These are phyloP conservation scores for Coriaria nepalensis DNA, from an alignment of 306 rosid genomes.

Conservation along the genomic window DNA sequence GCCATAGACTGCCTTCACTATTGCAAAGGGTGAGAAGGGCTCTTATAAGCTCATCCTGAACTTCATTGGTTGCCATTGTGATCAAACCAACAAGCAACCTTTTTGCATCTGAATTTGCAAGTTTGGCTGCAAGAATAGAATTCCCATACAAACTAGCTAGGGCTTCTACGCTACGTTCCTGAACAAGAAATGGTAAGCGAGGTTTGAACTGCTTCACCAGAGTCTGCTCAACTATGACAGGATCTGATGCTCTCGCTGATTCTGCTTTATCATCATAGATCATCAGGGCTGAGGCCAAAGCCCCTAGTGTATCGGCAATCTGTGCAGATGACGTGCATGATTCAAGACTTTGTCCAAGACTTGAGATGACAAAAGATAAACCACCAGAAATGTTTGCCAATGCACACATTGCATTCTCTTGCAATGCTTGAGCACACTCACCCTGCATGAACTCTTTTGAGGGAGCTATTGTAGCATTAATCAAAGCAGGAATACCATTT, in stretches of 20 bases:
- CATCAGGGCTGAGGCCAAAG: conserved; percentile 98
- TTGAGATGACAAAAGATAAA: conserved; percentile 80
- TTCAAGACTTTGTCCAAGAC: conserved; percentile 99
- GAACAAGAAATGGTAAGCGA: conserved; percentile 68
- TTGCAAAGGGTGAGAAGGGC: conserved; percentile 74
- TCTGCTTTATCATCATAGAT: conserved; percentile 85
- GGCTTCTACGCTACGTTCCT: conserved; percentile 92
- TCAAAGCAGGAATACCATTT: conserved; percentile 87
- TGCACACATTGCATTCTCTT: conserved; percentile 98
- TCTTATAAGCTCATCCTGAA: conserved; percentile 78
- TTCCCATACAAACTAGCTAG: conserved; percentile 95
- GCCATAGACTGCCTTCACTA: conserved; percentile 79
- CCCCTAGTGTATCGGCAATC: conserved; percentile 89
- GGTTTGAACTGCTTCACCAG: conserved; percentile 71
- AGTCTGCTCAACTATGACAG: conserved; percentile 63
- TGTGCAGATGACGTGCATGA: conserved; percentile 84
- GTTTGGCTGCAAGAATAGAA: conserved; percentile 52
- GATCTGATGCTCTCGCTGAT: conserved; percentile 74
- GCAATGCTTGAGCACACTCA: conserved; percentile 91
- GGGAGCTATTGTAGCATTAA: conserved; percentile 98
- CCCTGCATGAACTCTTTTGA: conserved; percentile 99
- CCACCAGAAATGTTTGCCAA: conserved; percentile 98
- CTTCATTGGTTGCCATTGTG: conserved; percentile 90
- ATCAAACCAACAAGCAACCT: conserved; percentile 93
- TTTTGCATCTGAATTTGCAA: conserved; percentile 73